phyloP scores from a whole-genome alignment of 768 basidiomycete species.

The Leucocoprinus birnbaumii region DNA sequence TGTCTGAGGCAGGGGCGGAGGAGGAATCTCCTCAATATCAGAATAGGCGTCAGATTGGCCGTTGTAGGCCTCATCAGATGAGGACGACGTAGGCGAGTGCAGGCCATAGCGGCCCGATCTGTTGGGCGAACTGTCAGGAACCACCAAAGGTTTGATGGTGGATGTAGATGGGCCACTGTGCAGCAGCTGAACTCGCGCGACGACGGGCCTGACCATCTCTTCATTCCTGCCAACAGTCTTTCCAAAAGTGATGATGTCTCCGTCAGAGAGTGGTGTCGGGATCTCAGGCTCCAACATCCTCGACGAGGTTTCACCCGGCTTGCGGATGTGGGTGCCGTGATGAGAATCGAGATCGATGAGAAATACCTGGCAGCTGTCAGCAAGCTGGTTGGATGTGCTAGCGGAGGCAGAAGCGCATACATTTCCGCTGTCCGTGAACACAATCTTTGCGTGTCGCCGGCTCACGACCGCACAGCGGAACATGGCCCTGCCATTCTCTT shows the following conservation, averaged over 20 bases:
- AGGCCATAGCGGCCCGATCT: constrained; percentile 66
- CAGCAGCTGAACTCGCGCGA: constrained; percentile 56
- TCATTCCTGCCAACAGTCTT: constrained; percentile 67
- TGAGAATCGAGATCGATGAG: constrained; percentile 71
- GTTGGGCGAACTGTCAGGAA: constrained; percentile 23
- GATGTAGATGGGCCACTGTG: constrained; percentile 23
- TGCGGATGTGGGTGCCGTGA: constrained; percentile 71
- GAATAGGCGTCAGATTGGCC: constrained; percentile 37
- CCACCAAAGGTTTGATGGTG: constrained; percentile 25
- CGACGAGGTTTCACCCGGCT: constrained; percentile 44
- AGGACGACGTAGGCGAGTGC: constrained; percentile 40
- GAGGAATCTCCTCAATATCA: constrained; percentile 53
- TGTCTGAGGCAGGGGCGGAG: constrained; percentile 24
- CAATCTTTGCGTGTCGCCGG: constrained; percentile 74
- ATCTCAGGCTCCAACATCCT: constrained; percentile 51
- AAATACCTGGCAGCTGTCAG: constrained; percentile 49
- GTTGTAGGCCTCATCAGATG: constrained; percentile 37
- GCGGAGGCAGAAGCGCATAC: constrained; percentile 35
- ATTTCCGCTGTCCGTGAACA: constrained; percentile 66
- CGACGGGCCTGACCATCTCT: constrained; percentile 60
- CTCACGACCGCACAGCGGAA: constrained; percentile 81
- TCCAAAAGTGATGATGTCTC: constrained; percentile 75
- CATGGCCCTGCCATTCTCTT: constrained; percentile 47
- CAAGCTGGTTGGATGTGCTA: constrained; percentile 15
- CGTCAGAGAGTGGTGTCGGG: constrained; percentile 56